Conservation (phyloP, 1,139 yeast genomes). For the Saccharomyces pastorianus region DNA sequence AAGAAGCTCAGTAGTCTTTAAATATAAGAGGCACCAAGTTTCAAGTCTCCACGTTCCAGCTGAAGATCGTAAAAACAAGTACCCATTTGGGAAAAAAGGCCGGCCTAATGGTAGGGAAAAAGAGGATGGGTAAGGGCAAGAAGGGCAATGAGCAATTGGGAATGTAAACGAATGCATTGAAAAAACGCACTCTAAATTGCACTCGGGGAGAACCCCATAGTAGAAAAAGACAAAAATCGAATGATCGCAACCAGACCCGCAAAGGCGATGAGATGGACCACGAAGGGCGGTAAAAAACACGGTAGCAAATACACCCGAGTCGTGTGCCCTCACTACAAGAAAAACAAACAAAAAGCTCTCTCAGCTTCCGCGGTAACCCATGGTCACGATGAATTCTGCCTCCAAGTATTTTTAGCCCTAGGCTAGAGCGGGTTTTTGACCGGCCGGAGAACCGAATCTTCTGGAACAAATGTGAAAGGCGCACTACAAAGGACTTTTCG, state of each 20-base stretch:
- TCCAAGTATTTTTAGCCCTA: neutral
- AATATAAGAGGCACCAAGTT: neutral
- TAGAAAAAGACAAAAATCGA: neutral
- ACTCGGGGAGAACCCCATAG: neutral
- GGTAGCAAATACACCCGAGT: neutral
- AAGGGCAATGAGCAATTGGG: neutral
- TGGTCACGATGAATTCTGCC: neutral
- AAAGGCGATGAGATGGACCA: neutral
- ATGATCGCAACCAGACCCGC: neutral
- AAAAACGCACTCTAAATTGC: neutral
- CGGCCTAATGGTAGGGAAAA: neutral
- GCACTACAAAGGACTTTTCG: neutral
- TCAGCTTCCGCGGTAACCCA: neutral
- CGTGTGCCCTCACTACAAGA: neutral
- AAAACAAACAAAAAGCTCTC: neutral
- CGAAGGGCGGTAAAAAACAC: neutral
- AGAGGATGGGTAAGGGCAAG: neutral
- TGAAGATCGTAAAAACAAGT: neutral
- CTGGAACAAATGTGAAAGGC: neutral
- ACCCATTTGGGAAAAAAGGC: neutral
- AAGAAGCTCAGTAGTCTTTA: neutral
- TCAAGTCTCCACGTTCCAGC: neutral
- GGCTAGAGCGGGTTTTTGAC: neutral
- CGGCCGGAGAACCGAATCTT: neutral
- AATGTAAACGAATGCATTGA: neutral